Conservation (phyloP, 768 basidiomycete species). For the Rhodotorula babjevae region DNA sequence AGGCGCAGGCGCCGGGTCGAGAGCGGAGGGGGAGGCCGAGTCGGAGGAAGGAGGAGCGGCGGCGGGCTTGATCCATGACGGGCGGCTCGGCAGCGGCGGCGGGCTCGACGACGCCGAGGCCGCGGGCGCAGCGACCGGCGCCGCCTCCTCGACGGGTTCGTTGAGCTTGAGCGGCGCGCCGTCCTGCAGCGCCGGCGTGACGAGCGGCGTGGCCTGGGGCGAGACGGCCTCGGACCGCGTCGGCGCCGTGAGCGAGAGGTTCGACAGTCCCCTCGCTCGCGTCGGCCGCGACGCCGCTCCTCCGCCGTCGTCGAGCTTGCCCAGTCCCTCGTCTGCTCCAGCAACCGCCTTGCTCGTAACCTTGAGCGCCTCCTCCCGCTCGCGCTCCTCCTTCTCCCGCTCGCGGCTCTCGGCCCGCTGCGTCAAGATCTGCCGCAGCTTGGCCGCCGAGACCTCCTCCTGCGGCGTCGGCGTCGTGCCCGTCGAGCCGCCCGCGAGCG, state of each 20-base stretch:
- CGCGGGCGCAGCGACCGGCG: neutral
- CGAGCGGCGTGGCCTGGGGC: neutral
- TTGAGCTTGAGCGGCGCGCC: neutral
- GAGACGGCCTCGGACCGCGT: neutral
- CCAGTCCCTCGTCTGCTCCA: neutral
- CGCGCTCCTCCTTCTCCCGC: constrained; percentile 11
- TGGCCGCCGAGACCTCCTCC: constrained; percentile 16
- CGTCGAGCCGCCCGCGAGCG: neutral
- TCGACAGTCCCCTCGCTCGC: neutral
- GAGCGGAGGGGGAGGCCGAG: neutral
- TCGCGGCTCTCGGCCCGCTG: constrained; percentile 27
- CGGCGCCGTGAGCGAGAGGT: constrained; percentile 21
- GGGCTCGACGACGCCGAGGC: neutral
- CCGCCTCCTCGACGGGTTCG: neutral
- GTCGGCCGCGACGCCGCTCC: neutral
- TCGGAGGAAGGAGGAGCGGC: neutral
- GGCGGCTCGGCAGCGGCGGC: constrained; percentile 1
- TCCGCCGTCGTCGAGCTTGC: neutral
- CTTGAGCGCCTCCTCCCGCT: neutral
- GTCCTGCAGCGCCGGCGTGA: neutral
- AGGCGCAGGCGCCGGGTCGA: neutral
- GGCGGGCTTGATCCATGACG: constrained; percentile 1
- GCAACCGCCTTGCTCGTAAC: no score
- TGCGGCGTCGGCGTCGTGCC: neutral
- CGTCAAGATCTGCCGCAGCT: constrained; percentile 20